A percentile compares a stretch with the other conserved stretches of the same genome.
These are phyloP conservation scores for Plasmodium reichenowi DNA, from an alignment of 169 alveolate species.

Conservation along the genomic window DNA sequence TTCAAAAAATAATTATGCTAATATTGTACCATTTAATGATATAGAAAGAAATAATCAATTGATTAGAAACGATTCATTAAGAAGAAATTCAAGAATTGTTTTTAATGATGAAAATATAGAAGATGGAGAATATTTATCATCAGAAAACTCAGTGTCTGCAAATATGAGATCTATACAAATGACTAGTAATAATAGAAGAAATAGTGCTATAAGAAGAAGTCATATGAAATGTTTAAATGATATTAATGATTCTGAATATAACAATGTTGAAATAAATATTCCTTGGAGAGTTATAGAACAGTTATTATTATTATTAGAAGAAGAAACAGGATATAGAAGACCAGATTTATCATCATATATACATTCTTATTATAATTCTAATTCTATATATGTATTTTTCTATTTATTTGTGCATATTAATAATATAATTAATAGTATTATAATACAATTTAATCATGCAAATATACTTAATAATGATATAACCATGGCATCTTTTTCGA, in stretches of 20 bases:
- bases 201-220: slow-evolving; percentile 59
- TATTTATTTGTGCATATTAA: slow-evolving; percentile 61
- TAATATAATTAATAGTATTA: slow-evolving; percentile 59
- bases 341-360: slow-evolving; percentile 64
- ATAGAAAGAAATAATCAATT: slow-evolving; percentile 44
- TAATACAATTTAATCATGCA: slow-evolving; percentile 59
- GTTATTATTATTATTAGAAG: slow-evolving; percentile 53
- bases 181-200: slow-evolving; percentile 48
- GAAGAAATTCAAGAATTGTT: slow-evolving; percentile 26
- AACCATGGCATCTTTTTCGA: slow-evolving; percentile 51
- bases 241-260: slow-evolving; percentile 37
- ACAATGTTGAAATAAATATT: slow-evolving; percentile 53
- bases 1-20: slow-evolving; percentile 7
- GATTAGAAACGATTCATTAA: slow-evolving; percentile 17
- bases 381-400: slow-evolving; percentile 64
- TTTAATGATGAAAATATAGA: slow-evolving; percentile 4
- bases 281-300: slow-evolving; percentile 77
- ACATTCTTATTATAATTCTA: slow-evolving; percentile 39
- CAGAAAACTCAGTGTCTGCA: slow-evolving; percentile 18
- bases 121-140: slow-evolving; percentile 6
- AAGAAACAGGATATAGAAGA: slow-evolving; percentile 71
- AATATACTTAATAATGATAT: slow-evolving; percentile 52
- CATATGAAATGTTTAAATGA: slow-evolving; percentile 46
- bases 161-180: slow-evolving; percentile 63
- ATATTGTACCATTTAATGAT: slow-evolving; percentile 47